These are phyloP conservation scores for Aethionema arabicum DNA, from an alignment of 345 rosid species.

Conservation along the genomic window DNA sequence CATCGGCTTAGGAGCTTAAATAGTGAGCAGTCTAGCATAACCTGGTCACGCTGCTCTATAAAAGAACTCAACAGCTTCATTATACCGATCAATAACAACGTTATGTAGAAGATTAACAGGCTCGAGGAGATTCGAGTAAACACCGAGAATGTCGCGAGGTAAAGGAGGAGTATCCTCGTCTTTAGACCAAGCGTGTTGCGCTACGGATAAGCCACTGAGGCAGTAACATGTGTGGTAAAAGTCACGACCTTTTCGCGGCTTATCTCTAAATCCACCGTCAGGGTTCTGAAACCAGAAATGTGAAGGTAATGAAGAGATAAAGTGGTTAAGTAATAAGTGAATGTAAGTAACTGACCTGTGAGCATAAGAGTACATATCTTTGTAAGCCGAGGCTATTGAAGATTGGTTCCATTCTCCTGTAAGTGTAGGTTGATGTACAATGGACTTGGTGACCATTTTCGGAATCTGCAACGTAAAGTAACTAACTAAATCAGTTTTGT, in stretches of 20 bases:
- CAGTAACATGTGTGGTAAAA: conserved; percentile 95
- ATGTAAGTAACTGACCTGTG: conserved; percentile 53
- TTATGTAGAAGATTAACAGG: conserved; percentile 80
- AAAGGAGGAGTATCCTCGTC: conserved; percentile 56
- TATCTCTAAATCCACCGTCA: conserved; percentile 86
- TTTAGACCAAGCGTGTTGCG: conserved; percentile 64
- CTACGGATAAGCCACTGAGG: conserved; percentile 75
- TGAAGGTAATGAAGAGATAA: not conserved
- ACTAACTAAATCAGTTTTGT: conserved; percentile 3
- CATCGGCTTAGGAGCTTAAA: not conserved
- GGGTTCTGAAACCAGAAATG: conserved; percentile 42
- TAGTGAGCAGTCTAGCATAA: not conserved
- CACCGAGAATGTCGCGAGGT: conserved; percentile 61
- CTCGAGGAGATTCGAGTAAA: conserved; percentile 71
- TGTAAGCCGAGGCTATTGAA: conserved; percentile 80
- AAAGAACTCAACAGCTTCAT: conserved; percentile 70
- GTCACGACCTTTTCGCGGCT: conserved; percentile 73
- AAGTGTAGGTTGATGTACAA: conserved; percentile 33
- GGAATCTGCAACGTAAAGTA: conserved; percentile 30
- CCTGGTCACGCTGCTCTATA: conserved; percentile 9
- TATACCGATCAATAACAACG: conserved; percentile 58
- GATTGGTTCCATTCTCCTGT: conserved; percentile 46
- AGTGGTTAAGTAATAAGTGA: not conserved
- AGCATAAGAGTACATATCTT: conserved; percentile 76
- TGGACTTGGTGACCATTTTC: conserved; percentile 29